phyloP scores from a whole-genome alignment of 148 eudicot genomes.

The Persicaria maculosa region DNA sequence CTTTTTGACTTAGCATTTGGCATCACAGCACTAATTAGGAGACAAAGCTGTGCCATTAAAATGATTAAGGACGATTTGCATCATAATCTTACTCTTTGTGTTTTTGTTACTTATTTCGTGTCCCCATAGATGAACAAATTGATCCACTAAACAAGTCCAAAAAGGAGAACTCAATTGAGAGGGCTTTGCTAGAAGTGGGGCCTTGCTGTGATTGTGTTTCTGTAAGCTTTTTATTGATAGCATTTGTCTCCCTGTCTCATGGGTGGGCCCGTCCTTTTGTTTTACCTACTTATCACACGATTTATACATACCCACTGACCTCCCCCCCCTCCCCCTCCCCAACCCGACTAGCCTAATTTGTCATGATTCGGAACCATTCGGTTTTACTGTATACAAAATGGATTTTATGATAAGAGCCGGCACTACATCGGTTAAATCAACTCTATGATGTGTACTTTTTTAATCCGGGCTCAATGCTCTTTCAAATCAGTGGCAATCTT shows the following conservation, averaged over 20 bases:
- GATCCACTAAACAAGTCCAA: background rate
- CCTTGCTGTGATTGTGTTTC: background rate
- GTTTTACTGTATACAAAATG: too few species aligned
- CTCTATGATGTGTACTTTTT: too few species aligned
- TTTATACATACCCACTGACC: too few species aligned
- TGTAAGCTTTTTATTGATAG: too few species aligned
- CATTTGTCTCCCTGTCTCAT: background rate
- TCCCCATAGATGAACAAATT: background rate
- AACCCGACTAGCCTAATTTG: too few species aligned
- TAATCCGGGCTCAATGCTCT: too few species aligned
- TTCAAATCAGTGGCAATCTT: too few species aligned
- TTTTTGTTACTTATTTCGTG: background rate
- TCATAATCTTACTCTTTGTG: background rate
- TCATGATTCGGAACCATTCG: too few species aligned
- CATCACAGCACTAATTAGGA: background rate
- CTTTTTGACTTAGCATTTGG: background rate
- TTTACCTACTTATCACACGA: background rate
- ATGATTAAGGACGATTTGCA: background rate
- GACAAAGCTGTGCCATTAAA: background rate
- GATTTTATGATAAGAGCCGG: too few species aligned
- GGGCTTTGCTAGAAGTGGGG: background rate
- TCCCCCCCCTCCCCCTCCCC: too few species aligned
- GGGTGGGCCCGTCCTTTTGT: background rate
- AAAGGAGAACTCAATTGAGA: background rate
- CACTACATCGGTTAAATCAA: too few species aligned